Percentiles rank a stretch among this genome's conserved stretches.
Evolutionary conservation across 2,329 filamentous ascomycete species (phyloP).

Genomic region (Fusarium cicatricum): DNA sequence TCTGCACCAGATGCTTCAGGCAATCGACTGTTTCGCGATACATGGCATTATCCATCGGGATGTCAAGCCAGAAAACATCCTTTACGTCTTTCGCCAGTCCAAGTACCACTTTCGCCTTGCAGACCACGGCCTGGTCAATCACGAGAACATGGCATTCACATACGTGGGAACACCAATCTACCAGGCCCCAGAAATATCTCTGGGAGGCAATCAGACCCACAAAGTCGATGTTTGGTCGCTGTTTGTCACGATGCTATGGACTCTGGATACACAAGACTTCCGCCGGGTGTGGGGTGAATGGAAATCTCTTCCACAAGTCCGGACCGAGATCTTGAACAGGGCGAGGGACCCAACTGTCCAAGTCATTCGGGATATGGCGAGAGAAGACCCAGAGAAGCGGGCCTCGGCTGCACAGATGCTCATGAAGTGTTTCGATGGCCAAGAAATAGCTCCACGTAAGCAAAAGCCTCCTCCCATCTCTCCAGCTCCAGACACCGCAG

Average conservation of each 20-base stretch:
- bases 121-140: constrained; percentile 11
- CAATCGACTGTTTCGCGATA: constrained; percentile 26
- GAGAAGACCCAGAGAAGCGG: constrained; percentile 2
- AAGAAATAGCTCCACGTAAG: constrained; percentile 4
- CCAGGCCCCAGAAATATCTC: constrained; percentile 31
- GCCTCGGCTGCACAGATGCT: constrained; percentile 27
- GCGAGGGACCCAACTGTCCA: neutral
- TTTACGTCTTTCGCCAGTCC: constrained; percentile 9
- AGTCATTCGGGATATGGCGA: constrained; percentile 8
- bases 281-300: too few species aligned
- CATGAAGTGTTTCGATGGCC: constrained; percentile 4
- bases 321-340: neutral
- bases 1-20: constrained; percentile 35
- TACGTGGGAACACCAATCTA: constrained; percentile 1
- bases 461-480: too few species aligned
- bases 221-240: constrained; percentile 41
- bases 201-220: constrained; percentile 13
- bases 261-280: constrained; percentile 10
- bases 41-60: constrained; percentile 34
- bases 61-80: constrained; percentile 36
- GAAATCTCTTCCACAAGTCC: too few species aligned
- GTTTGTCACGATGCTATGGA: constrained; percentile 36
- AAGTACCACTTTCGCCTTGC: constrained; percentile 5
- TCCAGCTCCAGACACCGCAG: too few species aligned
- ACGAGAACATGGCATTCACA: neutral